Evolutionary conservation across 768 basidiomycete species (phyloP), one percentile per base, ranked within the genome.

Genomic region (Tremella fuciformis): DNA sequence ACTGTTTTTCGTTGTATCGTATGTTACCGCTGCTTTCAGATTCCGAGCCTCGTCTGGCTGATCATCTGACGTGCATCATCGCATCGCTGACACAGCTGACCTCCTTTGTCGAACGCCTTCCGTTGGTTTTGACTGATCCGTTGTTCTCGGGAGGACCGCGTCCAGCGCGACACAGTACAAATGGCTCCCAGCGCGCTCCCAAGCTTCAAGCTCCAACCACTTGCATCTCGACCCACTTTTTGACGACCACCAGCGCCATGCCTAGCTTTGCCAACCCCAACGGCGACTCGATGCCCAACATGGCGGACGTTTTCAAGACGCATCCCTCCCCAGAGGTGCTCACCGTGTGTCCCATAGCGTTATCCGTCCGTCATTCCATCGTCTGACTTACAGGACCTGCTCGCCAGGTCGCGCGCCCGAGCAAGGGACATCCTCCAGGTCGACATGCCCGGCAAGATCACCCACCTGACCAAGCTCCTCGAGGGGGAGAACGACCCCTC

Each of bases 281-380:
- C 56, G 59, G 42, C 6, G 42, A 46, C 22, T 39, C 48, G 3
- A 24, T 56, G 25, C 62, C 64, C 6, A 61, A 60, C 22, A 61
- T 69, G 64, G 55, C 58, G 13, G 55, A 63, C 26, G 67, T 69
- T 3, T 69, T 65, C 55, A 69, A 64, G 60, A 60, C 48, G 13
- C 58, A 60, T 37, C 66, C 71, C 13, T 40, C 53, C 3, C 51
- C 58, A 1, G 56, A 65, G 2, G 55, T 66, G 16, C n/a, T 66
- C 18, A 55, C 63, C 9, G 71, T 73, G 29, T 50, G 66, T 61
- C 22, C 8, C 9, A 34, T 26, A 13, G 6, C 7, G 8, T 15
- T 46, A 15, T 18, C 25, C 18, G 42, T 16, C 25, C 19, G 34
- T 2, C 9, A 18, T 42, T 57, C 19, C 48, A 3, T 51, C 55